Conservation (phyloP, 768 basidiomycete species). For the Suillus clintonianus region DNA sequence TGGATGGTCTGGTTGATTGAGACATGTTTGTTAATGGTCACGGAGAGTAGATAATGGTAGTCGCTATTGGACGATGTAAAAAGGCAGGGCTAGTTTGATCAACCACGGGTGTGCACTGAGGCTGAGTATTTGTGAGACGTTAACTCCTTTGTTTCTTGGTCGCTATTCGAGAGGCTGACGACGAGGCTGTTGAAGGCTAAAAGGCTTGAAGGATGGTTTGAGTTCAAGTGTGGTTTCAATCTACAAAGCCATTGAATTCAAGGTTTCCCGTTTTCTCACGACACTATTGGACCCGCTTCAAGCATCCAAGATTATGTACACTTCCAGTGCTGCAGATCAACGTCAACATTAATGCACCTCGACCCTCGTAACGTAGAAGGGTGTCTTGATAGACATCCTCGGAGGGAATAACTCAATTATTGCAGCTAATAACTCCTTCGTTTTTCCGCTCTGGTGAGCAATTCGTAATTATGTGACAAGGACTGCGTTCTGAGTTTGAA, state of each 20-base stretch:
- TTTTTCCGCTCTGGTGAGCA: too few species aligned
- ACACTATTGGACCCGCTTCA: conserved; percentile 4
- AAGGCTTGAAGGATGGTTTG: conserved; percentile 24
- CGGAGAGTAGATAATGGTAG: conserved; percentile 12
- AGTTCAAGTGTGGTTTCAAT: conserved; percentile 22
- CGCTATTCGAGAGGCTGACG: conserved; percentile 12
- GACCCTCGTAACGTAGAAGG: background rate
- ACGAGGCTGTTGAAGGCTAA: conserved; percentile 11
- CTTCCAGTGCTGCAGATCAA: background rate
- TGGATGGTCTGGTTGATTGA: conserved; percentile 33
- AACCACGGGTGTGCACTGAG: conserved; percentile 23
- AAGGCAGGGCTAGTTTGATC: conserved; percentile 15
- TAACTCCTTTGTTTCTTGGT: conserved; percentile 10
- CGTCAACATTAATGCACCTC: background rate
- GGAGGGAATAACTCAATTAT: background rate
- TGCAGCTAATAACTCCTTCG: background rate
- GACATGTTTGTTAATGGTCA: conserved; percentile 24
- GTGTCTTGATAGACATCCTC: background rate
- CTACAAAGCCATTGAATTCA: conserved; percentile 27
- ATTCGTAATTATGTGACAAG: too few species aligned
- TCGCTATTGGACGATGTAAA: conserved; percentile 12
- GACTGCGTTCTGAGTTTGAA: too few species aligned
- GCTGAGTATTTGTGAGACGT: conserved; percentile 13
- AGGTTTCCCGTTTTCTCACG: conserved; percentile 28
- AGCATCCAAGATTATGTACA: background rate